Evolutionary conservation across 768 basidiomycete species (phyloP), one percentile per base, ranked within the genome.

Genomic region (Boletus fagicola): DNA sequence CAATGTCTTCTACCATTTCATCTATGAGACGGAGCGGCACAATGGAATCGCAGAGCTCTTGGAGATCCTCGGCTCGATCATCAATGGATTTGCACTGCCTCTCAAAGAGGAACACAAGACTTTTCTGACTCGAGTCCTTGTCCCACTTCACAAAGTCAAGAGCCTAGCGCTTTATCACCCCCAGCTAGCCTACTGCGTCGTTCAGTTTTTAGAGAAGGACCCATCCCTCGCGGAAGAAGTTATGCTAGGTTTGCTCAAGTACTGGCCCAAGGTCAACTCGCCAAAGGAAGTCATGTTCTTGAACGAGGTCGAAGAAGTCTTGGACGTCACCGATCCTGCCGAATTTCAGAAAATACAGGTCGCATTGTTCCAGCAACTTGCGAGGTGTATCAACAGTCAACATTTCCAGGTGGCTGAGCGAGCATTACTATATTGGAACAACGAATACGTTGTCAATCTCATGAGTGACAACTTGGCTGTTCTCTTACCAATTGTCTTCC

Each of bases 201-300:
- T 99, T 1, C 97, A 98, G 74, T 99, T 98, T 78, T 75, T 98
- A 61, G 97, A 99, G 73, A 99, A 99, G 77, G 97, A 98, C 61
- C 82, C 93, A 3, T 73, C 83, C 7, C 79, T 98, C 46, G 95
- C 94, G 22, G 92, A 98, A 75, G 95, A 98, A 39, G 97, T 99
- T 30, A 90, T 98, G 77, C 77, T 94, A 63, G 97, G 97, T 20
- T 79, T 99, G n/a, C 83, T 99, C 71, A 89, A 90, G 73, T 99
- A 83, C 74, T 99, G 97, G 97, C 97, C 97, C 33, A 98, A 98
- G 74, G 97, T 99, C 65, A 98, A 99, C 74, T 94, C 92, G 35
- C 95, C 95, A 16, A 99, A 99, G 78, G 97, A 99, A 69, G 97
- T 98, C 74, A 99, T 99, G 97, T 99, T 92, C 77, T 79, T 99